A percentile compares a stretch with the other conserved stretches of the same genome.
phyloP scores from a whole-genome alignment of 331 rosid genomes.

The Rosa hybrid region DNA sequence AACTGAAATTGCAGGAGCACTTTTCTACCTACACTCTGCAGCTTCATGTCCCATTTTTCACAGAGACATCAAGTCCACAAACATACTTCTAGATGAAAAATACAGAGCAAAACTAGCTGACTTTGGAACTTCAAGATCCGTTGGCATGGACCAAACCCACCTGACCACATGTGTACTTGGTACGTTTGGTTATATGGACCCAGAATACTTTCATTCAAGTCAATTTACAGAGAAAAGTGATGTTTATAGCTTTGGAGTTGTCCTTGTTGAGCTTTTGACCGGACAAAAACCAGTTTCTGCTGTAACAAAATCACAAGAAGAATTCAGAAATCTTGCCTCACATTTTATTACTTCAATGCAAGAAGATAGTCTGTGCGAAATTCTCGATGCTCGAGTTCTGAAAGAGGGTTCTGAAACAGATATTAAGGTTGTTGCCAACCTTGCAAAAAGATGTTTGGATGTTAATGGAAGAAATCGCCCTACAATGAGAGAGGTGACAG shows the following conservation, averaged over 20 bases:
- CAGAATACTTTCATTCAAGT: slow-evolving; percentile 2
- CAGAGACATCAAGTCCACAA: slow-evolving; percentile 29
- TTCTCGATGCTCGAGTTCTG: background rate
- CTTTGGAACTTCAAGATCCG: slow-evolving; percentile 28
- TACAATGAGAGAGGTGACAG: background rate
- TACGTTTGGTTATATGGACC: background rate
- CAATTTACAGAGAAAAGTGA: background rate
- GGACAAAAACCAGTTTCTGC: background rate
- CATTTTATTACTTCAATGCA: background rate
- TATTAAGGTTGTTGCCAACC: background rate
- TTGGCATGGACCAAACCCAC: slow-evolving; percentile 15
- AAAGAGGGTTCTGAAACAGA: background rate
- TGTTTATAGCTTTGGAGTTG: background rate
- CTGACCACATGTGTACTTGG: background rate
- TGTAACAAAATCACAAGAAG: background rate
- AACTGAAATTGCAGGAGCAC: background rate
- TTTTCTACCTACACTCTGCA: slow-evolving; percentile 25
- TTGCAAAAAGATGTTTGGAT: background rate
- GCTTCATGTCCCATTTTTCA: slow-evolving; percentile 26
- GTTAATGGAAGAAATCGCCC: background rate
- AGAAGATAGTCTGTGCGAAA: background rate
- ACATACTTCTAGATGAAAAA: slow-evolving; percentile 28
- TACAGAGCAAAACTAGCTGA: slow-evolving; percentile 26
- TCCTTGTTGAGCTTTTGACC: background rate
- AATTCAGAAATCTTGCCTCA: background rate